A percentile compares a stretch with the other conserved stretches of the same genome.
phyloP scores from a whole-genome alignment of 768 basidiomycete species.

The Trametes elegans region DNA sequence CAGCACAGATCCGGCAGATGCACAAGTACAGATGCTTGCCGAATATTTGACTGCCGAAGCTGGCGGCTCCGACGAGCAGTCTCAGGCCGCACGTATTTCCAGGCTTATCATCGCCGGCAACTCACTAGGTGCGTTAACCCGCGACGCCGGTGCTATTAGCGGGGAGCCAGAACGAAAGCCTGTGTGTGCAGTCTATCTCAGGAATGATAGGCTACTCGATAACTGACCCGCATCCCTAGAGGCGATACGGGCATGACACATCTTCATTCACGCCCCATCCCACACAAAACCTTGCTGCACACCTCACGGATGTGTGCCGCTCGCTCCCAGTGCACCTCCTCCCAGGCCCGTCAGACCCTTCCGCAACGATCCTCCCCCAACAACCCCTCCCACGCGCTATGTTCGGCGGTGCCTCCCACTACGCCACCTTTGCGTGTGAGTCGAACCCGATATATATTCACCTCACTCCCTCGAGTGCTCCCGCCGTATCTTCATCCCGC shows the following conservation, averaged over 20 bases:
- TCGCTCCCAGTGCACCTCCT: constrained; percentile 85
- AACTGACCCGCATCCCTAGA: constrained; percentile 38
- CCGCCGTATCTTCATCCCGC: constrained; percentile 10
- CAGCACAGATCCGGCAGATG: constrained; percentile 55
- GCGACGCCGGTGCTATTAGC: constrained; percentile 27
- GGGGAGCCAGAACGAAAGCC: constrained; percentile 48
- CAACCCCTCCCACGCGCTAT: constrained; percentile 91
- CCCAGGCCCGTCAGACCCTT: constrained; percentile 86
- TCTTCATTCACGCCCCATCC: constrained; percentile 75
- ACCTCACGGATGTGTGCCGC: constrained; percentile 72
- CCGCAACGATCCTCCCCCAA: constrained; percentile 88
- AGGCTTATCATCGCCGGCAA: constrained; percentile 90
- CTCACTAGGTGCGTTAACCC: constrained; percentile 59
- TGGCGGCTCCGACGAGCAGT: constrained; percentile 66
- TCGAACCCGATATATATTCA: constrained; percentile 90
- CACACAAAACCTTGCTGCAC: constrained; percentile 60
- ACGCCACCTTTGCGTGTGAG: constrained; percentile 67
- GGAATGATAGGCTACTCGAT: not conserved
- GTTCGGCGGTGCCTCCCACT: constrained; percentile 65
- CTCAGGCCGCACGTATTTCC: constrained; percentile 68
- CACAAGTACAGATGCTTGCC: constrained; percentile 80
- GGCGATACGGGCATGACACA: constrained; percentile 63
- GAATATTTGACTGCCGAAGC: constrained; percentile 88
- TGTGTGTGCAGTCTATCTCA: constrained; percentile 38
- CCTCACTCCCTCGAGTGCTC: constrained; percentile 35